phyloP scores from a whole-genome alignment of 2,329 filamentous ascomycete species.

The Dichotomopilus funicola region DNA sequence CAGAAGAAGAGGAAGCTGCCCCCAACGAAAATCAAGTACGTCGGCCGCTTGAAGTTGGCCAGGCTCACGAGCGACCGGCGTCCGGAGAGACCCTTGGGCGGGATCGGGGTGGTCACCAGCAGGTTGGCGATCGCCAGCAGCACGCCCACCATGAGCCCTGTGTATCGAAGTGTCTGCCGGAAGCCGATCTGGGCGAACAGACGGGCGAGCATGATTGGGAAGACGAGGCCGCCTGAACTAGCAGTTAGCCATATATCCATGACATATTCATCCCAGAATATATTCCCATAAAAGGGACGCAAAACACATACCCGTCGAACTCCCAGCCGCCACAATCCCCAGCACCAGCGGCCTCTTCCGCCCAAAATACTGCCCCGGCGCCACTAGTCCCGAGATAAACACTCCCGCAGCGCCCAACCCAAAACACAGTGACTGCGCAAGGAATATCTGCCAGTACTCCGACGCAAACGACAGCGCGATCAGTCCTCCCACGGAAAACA shows the following conservation, averaged over 20 bases:
- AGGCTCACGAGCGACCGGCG: neutral
- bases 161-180: neutral
- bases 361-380: constrained; percentile 2
- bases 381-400: constrained; percentile 1
- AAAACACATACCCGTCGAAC: neutral
- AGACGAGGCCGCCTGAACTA: neutral
- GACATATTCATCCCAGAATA: neutral
- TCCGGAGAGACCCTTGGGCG: neutral
- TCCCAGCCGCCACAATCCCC: neutral
- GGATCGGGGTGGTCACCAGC: neutral
- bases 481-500: constrained; percentile 4
- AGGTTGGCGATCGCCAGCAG: constrained; percentile 5
- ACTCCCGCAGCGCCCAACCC: constrained; percentile 1
- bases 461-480: constrained; percentile 4
- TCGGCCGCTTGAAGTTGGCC: neutral
- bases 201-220: constrained; percentile 6
- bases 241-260: neutral
- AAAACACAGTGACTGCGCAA: constrained; percentile 1
- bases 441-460: constrained; percentile 7
- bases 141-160: constrained; percentile 3
- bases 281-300: neutral
- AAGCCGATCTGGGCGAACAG: constrained; percentile 7
- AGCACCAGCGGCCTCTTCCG: neutral
- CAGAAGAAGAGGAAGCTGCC: constrained; percentile 6
- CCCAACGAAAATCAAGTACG: constrained; percentile 2